These are phyloP conservation scores for Geoglossum glabrum DNA, from an alignment of 495 filamentous ascomycete genomes.

Conservation along the genomic window DNA sequence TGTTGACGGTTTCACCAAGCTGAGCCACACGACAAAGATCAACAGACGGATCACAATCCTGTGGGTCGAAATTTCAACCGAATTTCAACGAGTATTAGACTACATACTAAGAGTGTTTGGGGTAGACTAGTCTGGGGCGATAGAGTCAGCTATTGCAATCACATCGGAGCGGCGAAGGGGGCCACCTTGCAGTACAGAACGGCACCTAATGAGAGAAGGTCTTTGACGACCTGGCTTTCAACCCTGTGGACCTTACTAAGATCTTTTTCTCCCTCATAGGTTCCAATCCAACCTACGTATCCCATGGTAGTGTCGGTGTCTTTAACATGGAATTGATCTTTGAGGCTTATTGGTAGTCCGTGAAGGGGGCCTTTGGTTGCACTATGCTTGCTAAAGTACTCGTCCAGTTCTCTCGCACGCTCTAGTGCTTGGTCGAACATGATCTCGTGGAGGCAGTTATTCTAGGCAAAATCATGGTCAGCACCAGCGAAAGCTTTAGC, in stretches of 20 bases:
- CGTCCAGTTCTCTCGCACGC: constrained; percentile 38
- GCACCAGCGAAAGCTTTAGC: no score
- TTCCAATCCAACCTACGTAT: constrained; percentile 22
- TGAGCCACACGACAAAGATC: background rate
- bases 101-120: background rate
- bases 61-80: background rate
- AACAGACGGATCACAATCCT: background rate
- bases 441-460: constrained; percentile 40
- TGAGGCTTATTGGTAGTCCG: constrained; percentile 16
- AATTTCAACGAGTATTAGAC: background rate
- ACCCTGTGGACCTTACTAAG: background rate
- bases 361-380: constrained; percentile 25
- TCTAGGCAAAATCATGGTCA: no score
- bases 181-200: constrained; percentile 1
- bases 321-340: constrained; percentile 12
- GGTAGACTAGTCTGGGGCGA: constrained; percentile 4
- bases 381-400: constrained; percentile 27
- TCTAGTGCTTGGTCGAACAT: constrained; percentile 41
- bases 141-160: background rate
- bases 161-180: no score
- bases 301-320: constrained; percentile 6
- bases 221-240: constrained; percentile 30
- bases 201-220: constrained; percentile 16
- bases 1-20: constrained; percentile 3
- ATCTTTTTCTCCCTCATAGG: constrained; percentile 16